phyloP scores from a whole-genome alignment of 2,329 filamentous ascomycete species.

The Microdochium bolleyi region DNA sequence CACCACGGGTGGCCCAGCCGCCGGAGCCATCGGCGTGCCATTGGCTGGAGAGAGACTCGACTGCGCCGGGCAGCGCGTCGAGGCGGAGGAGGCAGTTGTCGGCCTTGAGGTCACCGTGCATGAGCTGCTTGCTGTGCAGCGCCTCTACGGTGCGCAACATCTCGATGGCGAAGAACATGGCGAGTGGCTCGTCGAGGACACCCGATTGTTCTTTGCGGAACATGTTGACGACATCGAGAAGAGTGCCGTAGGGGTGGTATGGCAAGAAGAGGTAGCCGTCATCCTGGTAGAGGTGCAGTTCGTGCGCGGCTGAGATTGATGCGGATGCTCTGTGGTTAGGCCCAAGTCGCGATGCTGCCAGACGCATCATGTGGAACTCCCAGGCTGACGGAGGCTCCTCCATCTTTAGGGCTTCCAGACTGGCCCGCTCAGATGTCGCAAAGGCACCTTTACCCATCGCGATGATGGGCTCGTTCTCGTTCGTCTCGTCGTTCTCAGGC shows the following conservation, averaged over 20 bases:
- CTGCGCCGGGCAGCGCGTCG: conserved; percentile 37
- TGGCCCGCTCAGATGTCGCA: conserved; percentile 43
- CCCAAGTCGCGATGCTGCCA: conserved; percentile 69
- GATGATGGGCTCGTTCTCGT: conserved; percentile 30
- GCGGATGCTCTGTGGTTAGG: conserved; percentile 62
- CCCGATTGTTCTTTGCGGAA: conserved; percentile 64
- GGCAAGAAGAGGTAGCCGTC: conserved; percentile 87
- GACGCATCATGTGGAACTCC: conserved; percentile 95
- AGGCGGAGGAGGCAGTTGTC: conserved; percentile 93
- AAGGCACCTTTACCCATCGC: conserved; percentile 57
- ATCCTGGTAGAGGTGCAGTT: conserved; percentile 85
- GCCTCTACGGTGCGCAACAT: conserved; percentile 84
- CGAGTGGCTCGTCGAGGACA: conserved; percentile 81
- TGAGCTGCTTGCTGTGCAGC: conserved; percentile 67
- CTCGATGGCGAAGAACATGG: conserved; percentile 94
- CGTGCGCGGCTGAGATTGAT: conserved; percentile 75
- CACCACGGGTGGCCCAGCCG: conserved; percentile 74
- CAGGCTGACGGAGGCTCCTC: conserved; percentile 81
- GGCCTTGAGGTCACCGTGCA: conserved; percentile 91
- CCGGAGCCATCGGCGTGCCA: conserved; percentile 67
- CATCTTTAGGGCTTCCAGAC: conserved; percentile 86
- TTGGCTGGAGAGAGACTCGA: conserved; percentile 43
- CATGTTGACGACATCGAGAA: conserved; percentile 90
- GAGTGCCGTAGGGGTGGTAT: conserved; percentile 79
- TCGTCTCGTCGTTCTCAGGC: conserved; percentile 29